A percentile compares a stretch with the other conserved stretches of the same genome.
These are phyloP conservation scores for Gaeumannomyces tritici DNA, from an alignment of 2,329 filamentous ascomycete genomes.

Conservation along the genomic window DNA sequence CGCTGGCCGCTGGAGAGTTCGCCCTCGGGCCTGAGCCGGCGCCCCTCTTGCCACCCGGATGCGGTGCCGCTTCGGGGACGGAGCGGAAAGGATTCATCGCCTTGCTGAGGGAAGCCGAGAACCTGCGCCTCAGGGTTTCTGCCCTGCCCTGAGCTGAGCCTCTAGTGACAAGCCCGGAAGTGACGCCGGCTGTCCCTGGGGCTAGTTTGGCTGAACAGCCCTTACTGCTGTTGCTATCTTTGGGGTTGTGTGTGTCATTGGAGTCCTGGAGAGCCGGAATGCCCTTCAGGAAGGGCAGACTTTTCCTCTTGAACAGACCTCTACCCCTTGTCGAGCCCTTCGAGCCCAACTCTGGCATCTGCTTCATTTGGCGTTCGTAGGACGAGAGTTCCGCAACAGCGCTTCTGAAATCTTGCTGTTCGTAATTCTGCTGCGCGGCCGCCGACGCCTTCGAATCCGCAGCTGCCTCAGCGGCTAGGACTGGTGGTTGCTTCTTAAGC, in stretches of 20 bases:
- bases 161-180: neutral
- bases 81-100: neutral
- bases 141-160: neutral
- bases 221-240: neutral
- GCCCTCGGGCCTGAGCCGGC: neutral
- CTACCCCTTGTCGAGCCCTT: neutral
- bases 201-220: neutral
- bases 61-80: neutral
- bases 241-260: neutral
- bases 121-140: neutral
- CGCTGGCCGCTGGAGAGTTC: slow-evolving; percentile 8
- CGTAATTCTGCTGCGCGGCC: neutral
- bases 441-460: neutral
- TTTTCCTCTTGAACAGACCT: neutral
- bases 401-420: neutral
- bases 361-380: neutral
- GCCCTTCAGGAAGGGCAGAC: neutral
- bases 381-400: neutral
- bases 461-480: neutral
- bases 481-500: neutral
- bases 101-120: neutral
- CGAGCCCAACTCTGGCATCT: neutral
- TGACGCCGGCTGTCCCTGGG: too few relatives aligned
- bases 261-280: neutral
- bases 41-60: neutral